Percentiles rank a stretch among this genome's conserved stretches.
phyloP scores from a whole-genome alignment of 129 eudicot genomes.

The Mikania micrantha region DNA sequence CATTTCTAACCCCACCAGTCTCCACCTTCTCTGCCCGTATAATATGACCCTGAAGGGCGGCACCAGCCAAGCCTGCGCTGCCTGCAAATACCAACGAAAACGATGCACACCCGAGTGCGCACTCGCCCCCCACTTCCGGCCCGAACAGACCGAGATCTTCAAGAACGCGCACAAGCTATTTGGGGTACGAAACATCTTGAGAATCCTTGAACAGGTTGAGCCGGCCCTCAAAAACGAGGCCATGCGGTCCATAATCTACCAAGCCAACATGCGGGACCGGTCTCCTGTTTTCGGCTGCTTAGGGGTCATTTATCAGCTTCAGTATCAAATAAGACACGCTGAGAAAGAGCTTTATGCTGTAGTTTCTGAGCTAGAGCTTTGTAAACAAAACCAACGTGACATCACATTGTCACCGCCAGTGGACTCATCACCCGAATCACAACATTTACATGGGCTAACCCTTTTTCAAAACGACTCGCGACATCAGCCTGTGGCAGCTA shows the following conservation, averaged over 20 bases:
- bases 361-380: conserved; percentile 38
- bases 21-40: too few species aligned
- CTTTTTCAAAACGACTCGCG: too few species aligned
- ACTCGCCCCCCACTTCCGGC: conserved; percentile 84
- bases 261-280: conserved; percentile 56
- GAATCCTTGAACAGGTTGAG: conserved; percentile 46
- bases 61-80: conserved; percentile 89
- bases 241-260: conserved; percentile 61
- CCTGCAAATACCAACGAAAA: conserved; percentile 83
- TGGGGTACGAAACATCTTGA: conserved; percentile 60
- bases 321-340: conserved; percentile 28
- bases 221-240: conserved; percentile 45
- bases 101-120: conserved; percentile 70
- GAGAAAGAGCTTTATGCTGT: conserved; percentile 58
- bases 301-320: conserved; percentile 38
- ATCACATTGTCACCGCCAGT: conserved; percentile 18
- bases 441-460: conserved; percentile 56
- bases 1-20: too few species aligned
- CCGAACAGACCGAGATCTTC: conserved; percentile 72
- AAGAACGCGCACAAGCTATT: conserved; percentile 63
- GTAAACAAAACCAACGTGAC: conserved; percentile 48
- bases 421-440: conserved; percentile 33
- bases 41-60: conserved; percentile 84
- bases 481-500: too few species aligned
- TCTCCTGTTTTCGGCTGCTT: conserved; percentile 71